Percentiles rank a stretch among this genome's conserved stretches.
These are phyloP conservation scores for Xylaria sp. DNA, from an alignment of 2,329 filamentous ascomycete genomes.

Conservation along the genomic window DNA sequence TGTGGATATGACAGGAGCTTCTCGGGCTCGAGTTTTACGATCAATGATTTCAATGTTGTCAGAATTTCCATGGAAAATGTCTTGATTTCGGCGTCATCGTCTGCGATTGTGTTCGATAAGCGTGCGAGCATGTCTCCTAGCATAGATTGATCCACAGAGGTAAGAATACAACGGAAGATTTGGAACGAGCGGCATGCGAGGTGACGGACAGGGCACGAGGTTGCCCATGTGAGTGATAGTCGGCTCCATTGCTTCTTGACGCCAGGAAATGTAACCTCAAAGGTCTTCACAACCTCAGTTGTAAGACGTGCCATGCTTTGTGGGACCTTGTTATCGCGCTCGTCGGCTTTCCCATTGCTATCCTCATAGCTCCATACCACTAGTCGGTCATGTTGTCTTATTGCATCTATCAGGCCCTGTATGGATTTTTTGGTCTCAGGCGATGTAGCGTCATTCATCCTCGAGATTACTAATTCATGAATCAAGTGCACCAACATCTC, in stretches of 20 bases:
- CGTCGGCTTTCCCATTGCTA: conserved; percentile 80
- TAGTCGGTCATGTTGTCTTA: conserved; percentile 82
- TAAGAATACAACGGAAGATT: conserved; percentile 93
- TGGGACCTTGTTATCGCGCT: conserved; percentile 82
- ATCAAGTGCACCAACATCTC: conserved; percentile 99
- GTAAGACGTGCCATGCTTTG: conserved; percentile 88
- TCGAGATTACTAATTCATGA: conserved; percentile 88
- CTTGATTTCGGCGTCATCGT: conserved; percentile 92
- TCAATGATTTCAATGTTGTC: conserved; percentile 91
- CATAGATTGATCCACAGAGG: conserved; percentile 91
- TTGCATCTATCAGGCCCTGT: conserved; percentile 86
- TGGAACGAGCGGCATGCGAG: conserved; percentile 97
- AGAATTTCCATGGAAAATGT: conserved; percentile 98
- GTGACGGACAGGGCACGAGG: conserved; percentile 93
- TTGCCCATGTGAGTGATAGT: conserved; percentile 92
- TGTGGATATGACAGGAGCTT: conserved; percentile 91
- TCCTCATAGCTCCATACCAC: conserved; percentile 97
- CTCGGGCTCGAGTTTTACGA: conserved; percentile 81
- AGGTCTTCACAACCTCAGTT: conserved; percentile 82
- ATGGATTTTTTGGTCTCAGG: conserved; percentile 74
- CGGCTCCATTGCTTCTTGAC: conserved; percentile 93
- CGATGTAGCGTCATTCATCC: conserved; percentile 75
- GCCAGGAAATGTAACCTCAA: conserved; percentile 83
- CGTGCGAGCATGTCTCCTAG: conserved; percentile 95
- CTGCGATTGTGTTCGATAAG: conserved; percentile 95